These are phyloP conservation scores for Mycena indigotica DNA, from an alignment of 768 basidiomycete genomes.

Conservation along the genomic window DNA sequence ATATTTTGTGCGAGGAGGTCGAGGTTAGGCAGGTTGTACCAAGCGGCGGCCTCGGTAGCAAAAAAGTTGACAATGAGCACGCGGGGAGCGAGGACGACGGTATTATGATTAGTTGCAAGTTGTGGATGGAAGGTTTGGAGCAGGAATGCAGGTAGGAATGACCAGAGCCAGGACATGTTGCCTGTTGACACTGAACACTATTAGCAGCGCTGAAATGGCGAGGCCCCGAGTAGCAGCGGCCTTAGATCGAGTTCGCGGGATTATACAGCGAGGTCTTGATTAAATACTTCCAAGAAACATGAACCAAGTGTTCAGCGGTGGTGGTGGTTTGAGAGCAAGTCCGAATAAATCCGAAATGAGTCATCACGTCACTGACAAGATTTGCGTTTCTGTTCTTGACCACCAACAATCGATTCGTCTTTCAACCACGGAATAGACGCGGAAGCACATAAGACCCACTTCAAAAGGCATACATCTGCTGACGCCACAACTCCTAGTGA, in stretches of 20 bases:
- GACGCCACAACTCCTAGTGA: neutral
- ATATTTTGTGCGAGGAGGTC: constrained; percentile 33
- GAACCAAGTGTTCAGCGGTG: neutral
- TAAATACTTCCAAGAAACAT: constrained; percentile 1
- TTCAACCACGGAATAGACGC: neutral
- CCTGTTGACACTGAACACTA: neutral
- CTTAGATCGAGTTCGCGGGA: neutral
- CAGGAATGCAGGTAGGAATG: neutral
- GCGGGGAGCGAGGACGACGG: neutral
- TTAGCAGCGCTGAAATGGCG: neutral
- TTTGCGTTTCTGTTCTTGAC: neutral
- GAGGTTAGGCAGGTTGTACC: constrained; percentile 29
- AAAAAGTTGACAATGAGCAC: neutral
- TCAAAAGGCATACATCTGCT: neutral
- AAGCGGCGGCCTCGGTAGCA: constrained; percentile 14
- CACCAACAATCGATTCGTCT: neutral
- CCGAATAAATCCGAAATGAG: neutral
- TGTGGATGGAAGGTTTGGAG: neutral
- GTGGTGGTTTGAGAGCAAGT: neutral
- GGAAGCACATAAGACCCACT: neutral
- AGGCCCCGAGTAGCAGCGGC: too few species aligned
- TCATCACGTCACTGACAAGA: neutral
- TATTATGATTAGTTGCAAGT: neutral
- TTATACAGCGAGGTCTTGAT: neutral
- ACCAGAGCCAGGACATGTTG: neutral